Conservation (phyloP, 2,329 filamentous ascomycete species). For the Penicillium expansum region DNA sequence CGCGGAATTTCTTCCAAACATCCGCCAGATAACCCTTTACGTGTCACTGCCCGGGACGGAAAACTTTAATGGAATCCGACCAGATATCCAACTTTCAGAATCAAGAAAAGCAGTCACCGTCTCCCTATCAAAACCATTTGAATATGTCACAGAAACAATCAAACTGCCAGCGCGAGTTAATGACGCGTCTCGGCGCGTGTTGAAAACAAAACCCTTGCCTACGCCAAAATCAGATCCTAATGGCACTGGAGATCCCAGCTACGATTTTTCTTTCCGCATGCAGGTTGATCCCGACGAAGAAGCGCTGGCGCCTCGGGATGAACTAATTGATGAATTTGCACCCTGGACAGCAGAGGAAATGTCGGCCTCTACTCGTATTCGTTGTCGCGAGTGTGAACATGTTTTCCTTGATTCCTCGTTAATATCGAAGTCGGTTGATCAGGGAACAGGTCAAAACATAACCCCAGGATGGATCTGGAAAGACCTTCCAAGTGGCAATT, state of each 20-base stretch:
- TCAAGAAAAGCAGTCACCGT: constrained; percentile 38
- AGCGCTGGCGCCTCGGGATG: constrained; percentile 16
- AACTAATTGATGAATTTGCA: constrained; percentile 33
- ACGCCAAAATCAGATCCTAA: background rate
- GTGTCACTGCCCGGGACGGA: constrained; percentile 44
- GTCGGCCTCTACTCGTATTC: constrained; percentile 30
- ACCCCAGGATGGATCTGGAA: constrained; percentile 65
- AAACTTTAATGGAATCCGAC: constrained; percentile 10
- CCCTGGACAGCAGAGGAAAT: constrained; percentile 43
- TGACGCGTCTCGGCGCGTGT: constrained; percentile 24
- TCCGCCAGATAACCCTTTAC: constrained; percentile 59
- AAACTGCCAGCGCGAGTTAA: constrained; percentile 47
- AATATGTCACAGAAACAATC: constrained; percentile 39
- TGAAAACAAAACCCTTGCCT: constrained; percentile 13
- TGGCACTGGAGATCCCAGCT: constrained; percentile 1
- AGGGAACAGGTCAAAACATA: background rate
- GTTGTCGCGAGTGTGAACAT: constrained; percentile 39
- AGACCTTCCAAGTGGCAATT: constrained; percentile 91
- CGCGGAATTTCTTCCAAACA: constrained; percentile 60
- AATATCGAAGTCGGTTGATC: background rate
- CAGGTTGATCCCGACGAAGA: constrained; percentile 46
- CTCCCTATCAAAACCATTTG: constrained; percentile 32
- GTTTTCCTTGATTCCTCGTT: background rate
- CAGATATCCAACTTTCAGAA: constrained; percentile 32
- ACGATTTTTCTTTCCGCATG: constrained; percentile 55